Evolutionary conservation across 257 asterid genomes (phyloP).

Genomic region (Perilla frutescens): DNA sequence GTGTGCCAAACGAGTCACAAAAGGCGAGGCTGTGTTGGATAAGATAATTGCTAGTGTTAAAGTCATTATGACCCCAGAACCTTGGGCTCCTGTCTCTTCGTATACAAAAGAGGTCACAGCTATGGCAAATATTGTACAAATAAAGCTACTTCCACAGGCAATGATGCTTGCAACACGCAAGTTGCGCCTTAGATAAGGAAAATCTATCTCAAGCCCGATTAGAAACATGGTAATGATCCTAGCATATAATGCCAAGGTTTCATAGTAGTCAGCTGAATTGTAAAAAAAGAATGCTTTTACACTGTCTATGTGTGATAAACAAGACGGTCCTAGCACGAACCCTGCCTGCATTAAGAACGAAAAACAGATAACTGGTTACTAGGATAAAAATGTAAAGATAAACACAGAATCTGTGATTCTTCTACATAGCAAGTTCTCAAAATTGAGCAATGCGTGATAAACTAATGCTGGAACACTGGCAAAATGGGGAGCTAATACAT

Average conservation of each 20-base stretch:
- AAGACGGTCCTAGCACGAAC: slow-evolving; percentile 88
- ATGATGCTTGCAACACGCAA: slow-evolving; percentile 64
- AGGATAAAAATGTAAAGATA: not conserved
- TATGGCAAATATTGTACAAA: slow-evolving; percentile 74
- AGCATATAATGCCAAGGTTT: slow-evolving; percentile 72
- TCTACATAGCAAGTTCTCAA: not conserved
- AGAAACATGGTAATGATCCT: slow-evolving; percentile 91
- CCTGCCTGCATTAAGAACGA: slow-evolving; percentile 74
- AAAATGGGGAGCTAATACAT: not conserved
- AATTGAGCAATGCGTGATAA: not conserved
- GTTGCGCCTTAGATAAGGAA: slow-evolving; percentile 76
- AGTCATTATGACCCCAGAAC: slow-evolving; percentile 58
- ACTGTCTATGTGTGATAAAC: slow-evolving; percentile 59
- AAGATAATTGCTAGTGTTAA: slow-evolving; percentile 62
- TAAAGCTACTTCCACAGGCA: slow-evolving; percentile 64
- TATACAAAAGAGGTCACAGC: slow-evolving; percentile 72
- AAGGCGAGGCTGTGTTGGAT: slow-evolving; percentile 87
- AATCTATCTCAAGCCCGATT: slow-evolving; percentile 88
- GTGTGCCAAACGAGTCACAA: slow-evolving; percentile 76
- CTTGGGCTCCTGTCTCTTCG: slow-evolving; percentile 63
- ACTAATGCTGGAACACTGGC: not conserved
- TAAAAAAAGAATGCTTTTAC: slow-evolving; percentile 66
- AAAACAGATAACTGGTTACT: slow-evolving; percentile 20
- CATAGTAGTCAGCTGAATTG: slow-evolving; percentile 75
- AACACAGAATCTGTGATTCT: not conserved